These are phyloP conservation scores for Aquilaria yunnanensis DNA, from an alignment of 345 rosid species.

Conservation along the genomic window DNA sequence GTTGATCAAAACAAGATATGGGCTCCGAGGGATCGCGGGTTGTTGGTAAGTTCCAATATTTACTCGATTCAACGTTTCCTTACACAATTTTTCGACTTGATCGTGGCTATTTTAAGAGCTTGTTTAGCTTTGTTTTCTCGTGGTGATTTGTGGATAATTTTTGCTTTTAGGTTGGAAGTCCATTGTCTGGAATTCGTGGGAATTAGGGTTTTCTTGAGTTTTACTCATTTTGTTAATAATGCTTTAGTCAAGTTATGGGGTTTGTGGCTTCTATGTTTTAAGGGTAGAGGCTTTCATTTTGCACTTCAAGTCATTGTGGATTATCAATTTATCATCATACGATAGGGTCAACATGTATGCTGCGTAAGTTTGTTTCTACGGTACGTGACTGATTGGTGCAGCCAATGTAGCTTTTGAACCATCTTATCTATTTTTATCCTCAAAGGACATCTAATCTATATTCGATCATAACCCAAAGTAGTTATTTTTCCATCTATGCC, in stretches of 20 bases:
- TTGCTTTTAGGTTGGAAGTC: background rate
- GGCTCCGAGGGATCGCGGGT: conserved; percentile 46
- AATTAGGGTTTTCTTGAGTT: conserved; percentile 8
- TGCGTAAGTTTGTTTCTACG: too few relatives aligned
- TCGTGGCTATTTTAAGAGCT: background rate
- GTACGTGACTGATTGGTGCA: too few relatives aligned
- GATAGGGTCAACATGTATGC: too few relatives aligned
- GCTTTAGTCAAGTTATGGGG: background rate
- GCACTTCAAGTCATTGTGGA: too few relatives aligned
- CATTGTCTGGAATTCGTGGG: background rate
- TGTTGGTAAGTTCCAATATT: conserved; percentile 28
- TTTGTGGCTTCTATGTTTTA: background rate
- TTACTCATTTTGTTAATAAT: background rate
- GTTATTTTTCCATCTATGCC: too few relatives aligned
- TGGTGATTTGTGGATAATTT: conserved; percentile 1
- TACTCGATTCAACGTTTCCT: background rate
- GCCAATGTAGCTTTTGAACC: too few relatives aligned
- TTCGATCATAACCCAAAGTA: too few relatives aligned
- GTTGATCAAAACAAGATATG: conserved; percentile 21
- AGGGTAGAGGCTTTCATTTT: background rate
- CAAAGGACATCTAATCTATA: too few relatives aligned
- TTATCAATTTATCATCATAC: too few relatives aligned
- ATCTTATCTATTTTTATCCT: too few relatives aligned
- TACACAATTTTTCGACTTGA: background rate
- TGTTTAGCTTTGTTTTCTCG: background rate